Conservation (phyloP, 2,329 filamentous ascomycete species). For the Fusarium austroafricanum region DNA sequence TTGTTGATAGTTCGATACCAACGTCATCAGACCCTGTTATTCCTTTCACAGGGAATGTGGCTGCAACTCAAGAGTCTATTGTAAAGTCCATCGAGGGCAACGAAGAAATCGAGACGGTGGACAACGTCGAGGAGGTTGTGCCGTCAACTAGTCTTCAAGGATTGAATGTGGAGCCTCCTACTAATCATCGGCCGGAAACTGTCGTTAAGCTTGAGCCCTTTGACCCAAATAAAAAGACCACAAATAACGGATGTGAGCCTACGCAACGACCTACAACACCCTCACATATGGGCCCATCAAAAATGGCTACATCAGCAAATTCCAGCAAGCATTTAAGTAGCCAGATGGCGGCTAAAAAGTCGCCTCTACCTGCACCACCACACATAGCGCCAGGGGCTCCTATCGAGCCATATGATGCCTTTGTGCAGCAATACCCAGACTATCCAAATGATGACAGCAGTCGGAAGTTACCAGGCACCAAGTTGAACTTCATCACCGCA, state of each 20-base stretch:
- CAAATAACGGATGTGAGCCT: neutral
- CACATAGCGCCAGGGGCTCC: slow-evolving; percentile 18
- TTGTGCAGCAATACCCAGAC: slow-evolving; percentile 57
- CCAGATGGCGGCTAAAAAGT: neutral
- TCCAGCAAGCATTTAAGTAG: neutral
- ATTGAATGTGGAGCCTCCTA: neutral
- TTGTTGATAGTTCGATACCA: slow-evolving; percentile 41
- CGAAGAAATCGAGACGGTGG: slow-evolving; percentile 20
- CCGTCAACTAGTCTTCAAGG: slow-evolving; percentile 19
- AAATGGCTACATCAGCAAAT: neutral
- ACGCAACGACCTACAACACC: neutral
- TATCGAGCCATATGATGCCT: slow-evolving; percentile 53
- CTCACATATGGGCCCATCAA: neutral
- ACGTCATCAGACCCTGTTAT: slow-evolving; percentile 48
- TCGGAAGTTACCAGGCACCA: slow-evolving; percentile 46
- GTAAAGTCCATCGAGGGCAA: slow-evolving; percentile 39
- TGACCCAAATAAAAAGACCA: neutral
- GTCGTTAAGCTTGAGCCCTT: neutral
- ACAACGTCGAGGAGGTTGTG: slow-evolving; percentile 17
- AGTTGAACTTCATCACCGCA: slow-evolving; percentile 58
- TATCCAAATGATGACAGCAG: slow-evolving; percentile 54
- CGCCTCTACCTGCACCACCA: neutral
- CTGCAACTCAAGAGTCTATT: slow-evolving; percentile 35
- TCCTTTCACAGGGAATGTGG: slow-evolving; percentile 43
- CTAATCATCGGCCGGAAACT: neutral